A percentile compares a stretch with the other conserved stretches of the same genome.
These are phyloP conservation scores for Aureobasidium subglaciale DNA, from an alignment of 2,329 filamentous ascomycete species.

Conservation along the genomic window DNA sequence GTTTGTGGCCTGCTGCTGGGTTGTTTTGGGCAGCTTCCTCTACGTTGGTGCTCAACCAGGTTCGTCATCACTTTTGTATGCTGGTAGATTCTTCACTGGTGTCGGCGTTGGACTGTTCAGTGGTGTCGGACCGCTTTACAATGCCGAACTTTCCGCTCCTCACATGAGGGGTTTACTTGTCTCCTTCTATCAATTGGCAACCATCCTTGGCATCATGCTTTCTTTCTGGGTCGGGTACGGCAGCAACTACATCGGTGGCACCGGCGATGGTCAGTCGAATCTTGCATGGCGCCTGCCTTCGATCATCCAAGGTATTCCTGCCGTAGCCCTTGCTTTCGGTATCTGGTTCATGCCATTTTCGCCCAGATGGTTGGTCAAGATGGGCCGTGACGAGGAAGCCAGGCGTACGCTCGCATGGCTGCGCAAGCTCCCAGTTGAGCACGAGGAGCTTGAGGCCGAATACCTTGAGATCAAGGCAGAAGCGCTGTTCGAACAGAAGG, in stretches of 20 bases:
- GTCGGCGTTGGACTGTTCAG: slow-evolving; percentile 35
- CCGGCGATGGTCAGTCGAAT: slow-evolving; percentile 42
- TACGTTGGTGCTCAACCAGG: slow-evolving; percentile 16
- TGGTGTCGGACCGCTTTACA: slow-evolving; percentile 44
- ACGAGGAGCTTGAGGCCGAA: slow-evolving; percentile 66
- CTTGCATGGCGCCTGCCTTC: slow-evolving; percentile 66
- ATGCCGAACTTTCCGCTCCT: slow-evolving; percentile 46
- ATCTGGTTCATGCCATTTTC: slow-evolving; percentile 77
- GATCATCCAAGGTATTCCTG: slow-evolving; percentile 62
- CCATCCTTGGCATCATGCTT: slow-evolving; percentile 50
- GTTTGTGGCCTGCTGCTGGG: slow-evolving; percentile 43
- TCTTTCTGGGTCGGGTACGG: slow-evolving; percentile 38
- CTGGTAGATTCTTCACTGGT: slow-evolving; percentile 6
- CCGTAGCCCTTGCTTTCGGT: slow-evolving; percentile 57
- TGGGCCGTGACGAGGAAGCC: slow-evolving; percentile 62
- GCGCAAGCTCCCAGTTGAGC: slow-evolving; percentile 52
- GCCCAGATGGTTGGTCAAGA: slow-evolving; percentile 67
- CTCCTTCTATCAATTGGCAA: slow-evolving; percentile 57
- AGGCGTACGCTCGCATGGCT: slow-evolving; percentile 56
- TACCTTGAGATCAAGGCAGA: slow-evolving; percentile 80
- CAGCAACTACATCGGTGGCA: slow-evolving; percentile 46
- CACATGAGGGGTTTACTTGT: slow-evolving; percentile 62
- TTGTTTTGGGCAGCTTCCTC: slow-evolving; percentile 21
- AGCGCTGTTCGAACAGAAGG: slow-evolving; percentile 68
- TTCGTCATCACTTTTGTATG: neutral